Base-by-base conservation (phyloP, 202 grass and related monocot species). In the Brachypodium distachyon region DNA sequence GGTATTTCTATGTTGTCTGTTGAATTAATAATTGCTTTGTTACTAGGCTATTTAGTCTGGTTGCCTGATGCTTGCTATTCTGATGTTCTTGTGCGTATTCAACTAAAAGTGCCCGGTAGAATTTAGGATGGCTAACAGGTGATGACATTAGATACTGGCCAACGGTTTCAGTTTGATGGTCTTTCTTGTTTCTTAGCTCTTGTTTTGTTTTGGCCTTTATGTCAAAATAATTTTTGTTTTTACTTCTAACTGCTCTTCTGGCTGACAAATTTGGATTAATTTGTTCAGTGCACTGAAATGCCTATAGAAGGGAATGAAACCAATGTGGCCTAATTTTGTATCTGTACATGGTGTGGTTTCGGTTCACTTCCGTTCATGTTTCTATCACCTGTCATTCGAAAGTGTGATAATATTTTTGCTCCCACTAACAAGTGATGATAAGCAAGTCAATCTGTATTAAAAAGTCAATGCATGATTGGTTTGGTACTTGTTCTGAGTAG, bases 181-280 rank as follows among this genome's bases (percentile, higher is more conserved):
- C 13, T 26, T 6, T 5, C 38, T 23, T 73, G 26, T 19, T 2
- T 37, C 53, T 66, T 66, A 19, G 13, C 27, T 77, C 29, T n/a
- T 17, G 6, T 87, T 11, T 82, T 38, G 9, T 55, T 42, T 79
- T 75, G 37, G 9, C 48, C 29, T 81, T 70, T 44, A 6, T 61
- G 32, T 80, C 58, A 74, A 51, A 76, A 19, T 32, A 3, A 23
- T 14, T 38, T 23, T 3, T 27, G 7, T 55, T 38, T 48, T 67
- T n/a, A 7, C 14, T 56, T 13, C 6, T 61, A 21, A 39, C 16
- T 39, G 44, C 18, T 63, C 38, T 44, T 2, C 58, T 54, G 31
- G 36, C 34, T 63, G 22, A n/a, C 37, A 29, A 61, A 65, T 82
- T 4, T 82, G 5, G 25, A 25, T 63, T 52, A 7, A 12, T 82